A percentile compares a stretch with the other conserved stretches of the same genome.
Conservation (phyloP, 2,329 filamentous ascomycete species). For the Escovopsis weberi region DNA sequence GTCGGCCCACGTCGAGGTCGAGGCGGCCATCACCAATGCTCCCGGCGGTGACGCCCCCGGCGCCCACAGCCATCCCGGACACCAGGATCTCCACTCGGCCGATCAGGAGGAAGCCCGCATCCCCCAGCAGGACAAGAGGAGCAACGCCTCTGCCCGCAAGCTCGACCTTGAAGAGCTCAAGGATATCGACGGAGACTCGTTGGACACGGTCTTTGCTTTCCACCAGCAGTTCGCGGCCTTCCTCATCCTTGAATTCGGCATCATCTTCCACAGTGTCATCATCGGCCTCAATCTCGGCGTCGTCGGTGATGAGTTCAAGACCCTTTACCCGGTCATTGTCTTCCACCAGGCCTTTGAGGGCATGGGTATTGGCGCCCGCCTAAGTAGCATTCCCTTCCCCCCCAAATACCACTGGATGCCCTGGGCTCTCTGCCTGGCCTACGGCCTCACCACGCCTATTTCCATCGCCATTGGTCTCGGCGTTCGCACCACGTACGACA, state of each 20-base stretch:
- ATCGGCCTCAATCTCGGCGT: conserved; percentile 48
- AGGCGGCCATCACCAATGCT: conserved; percentile 12
- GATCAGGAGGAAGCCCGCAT: conserved; percentile 19
- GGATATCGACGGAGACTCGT: conserved; percentile 8
- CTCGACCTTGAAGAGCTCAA: conserved; percentile 10
- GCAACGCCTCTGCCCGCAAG: conserved; percentile 6
- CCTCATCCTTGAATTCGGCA: conserved; percentile 41
- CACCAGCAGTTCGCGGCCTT: conserved; percentile 29
- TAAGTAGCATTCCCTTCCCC: conserved; percentile 40
- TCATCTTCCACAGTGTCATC: conserved; percentile 50
- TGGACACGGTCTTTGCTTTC: conserved; percentile 6
- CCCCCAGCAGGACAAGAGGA: conserved; percentile 2
- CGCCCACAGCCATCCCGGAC: conserved; percentile 9
- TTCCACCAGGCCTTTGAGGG: conserved; percentile 53
- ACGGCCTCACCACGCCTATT: conserved; percentile 37
- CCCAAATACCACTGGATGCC: conserved; percentile 27
- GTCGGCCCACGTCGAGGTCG: conserved; percentile 9
- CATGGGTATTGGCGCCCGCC: conserved; percentile 45
- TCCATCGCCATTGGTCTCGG: conserved; percentile 35
- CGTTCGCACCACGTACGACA: conserved; percentile 19
- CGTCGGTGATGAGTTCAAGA: conserved; percentile 39
- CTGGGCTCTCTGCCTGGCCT: conserved; percentile 32
- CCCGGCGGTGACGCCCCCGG: neutral
- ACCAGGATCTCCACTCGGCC: conserved; percentile 25
- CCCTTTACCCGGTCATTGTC: conserved; percentile 44